Evolutionary conservation across 352 stramenopile species (phyloP).

Genomic region (Bremia lactucae): DNA sequence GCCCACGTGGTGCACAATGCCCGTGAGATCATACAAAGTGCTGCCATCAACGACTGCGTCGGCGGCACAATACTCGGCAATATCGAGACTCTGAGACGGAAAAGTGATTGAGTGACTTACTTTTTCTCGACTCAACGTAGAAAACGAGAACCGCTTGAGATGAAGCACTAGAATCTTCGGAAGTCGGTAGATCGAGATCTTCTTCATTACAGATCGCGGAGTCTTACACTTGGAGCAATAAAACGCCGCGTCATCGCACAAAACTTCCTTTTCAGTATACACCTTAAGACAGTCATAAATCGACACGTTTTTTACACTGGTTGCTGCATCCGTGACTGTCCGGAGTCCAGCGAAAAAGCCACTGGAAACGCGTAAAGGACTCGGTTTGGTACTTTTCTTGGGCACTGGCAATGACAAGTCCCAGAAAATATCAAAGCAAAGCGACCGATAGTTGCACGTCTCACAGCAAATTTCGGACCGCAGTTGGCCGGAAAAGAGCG

Average conservation of each 20-base stretch:
- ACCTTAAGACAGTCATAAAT: slow-evolving; percentile 60
- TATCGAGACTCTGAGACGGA: slow-evolving; percentile 44
- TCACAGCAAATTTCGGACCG: slow-evolving; percentile 65
- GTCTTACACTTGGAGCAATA: slow-evolving; percentile 71
- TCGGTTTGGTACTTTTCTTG: slow-evolving; percentile 46
- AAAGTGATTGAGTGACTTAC: slow-evolving; percentile 57
- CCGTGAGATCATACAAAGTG: slow-evolving; percentile 67
- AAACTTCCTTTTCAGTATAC: slow-evolving; percentile 59
- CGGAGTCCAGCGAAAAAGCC: slow-evolving; percentile 25
- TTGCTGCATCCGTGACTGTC: slow-evolving; percentile 4
- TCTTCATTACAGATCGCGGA: slow-evolving; percentile 56
- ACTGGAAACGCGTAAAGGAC: slow-evolving; percentile 23
- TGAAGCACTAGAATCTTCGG: slow-evolving; percentile 83
- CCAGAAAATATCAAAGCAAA: slow-evolving; percentile 84
- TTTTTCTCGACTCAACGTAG: slow-evolving; percentile 67
- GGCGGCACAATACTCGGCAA: slow-evolving; percentile 54
- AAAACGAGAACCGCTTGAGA: slow-evolving; percentile 85
- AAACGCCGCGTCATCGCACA: slow-evolving; percentile 55
- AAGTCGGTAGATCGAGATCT: slow-evolving; percentile 64
- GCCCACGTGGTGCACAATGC: slow-evolving; percentile 72
- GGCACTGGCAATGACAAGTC: slow-evolving; percentile 63
- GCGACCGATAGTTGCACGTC: slow-evolving; percentile 53
- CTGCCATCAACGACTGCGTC: slow-evolving; percentile 60
- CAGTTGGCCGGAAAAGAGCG: slow-evolving; percentile 78
- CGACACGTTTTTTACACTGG: slow-evolving; percentile 18